Base-by-base conservation (phyloP, 2,329 filamentous ascomycete species). In the Pestalotiopsis sp. region DNA sequence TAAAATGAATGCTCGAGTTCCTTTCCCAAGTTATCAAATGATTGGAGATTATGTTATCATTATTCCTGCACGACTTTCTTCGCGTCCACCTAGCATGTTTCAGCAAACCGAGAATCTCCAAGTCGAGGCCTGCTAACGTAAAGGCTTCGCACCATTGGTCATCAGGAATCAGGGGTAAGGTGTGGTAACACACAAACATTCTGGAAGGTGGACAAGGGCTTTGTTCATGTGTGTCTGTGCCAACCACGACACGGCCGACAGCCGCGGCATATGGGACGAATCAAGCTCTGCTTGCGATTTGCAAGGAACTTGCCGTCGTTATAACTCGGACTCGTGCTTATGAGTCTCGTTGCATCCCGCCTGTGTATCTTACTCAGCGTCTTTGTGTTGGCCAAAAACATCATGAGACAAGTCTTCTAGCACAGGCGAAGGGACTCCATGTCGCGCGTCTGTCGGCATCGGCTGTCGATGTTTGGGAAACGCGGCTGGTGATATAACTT, bases 141-240 rank as follows among this genome's bases (percentile, higher is more conserved):
- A 17, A 64, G 13, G n/a, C 61, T 64, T 45, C 39, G 41, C 39
- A 49, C 17, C 39, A 49, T 64, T 49, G 27, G 27, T 31, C 27
- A 31, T 31, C 27, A 31, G 27, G 27, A 31, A 31, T 31, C 17
- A 14, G n/a, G 61, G 61, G n/a, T 14, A 23, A 23, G 59, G 59
- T 38, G 36, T 61, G 31, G 59, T 61, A 38, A 38, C 59, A 61
- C 59, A 61, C 31, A 61, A 61, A 61, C 25, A 38, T 61, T 61
- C 59, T 39, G 36, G 59, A 61, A 39, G 27, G 31, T 11, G 45
- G 45, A n/a, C 45, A 52, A n/a, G 45, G 45, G 17, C 17, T 52
- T 17, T 17, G 6, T n/a, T 7, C 27, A 31, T 17, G 45, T n/a
- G 9, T 52, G n/a, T 52, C 45, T 52, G 45, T 52, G 45, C 45